These are phyloP conservation scores for Xerocomellus amylosporus DNA, from an alignment of 768 basidiomycete genomes.

Conservation along the genomic window DNA sequence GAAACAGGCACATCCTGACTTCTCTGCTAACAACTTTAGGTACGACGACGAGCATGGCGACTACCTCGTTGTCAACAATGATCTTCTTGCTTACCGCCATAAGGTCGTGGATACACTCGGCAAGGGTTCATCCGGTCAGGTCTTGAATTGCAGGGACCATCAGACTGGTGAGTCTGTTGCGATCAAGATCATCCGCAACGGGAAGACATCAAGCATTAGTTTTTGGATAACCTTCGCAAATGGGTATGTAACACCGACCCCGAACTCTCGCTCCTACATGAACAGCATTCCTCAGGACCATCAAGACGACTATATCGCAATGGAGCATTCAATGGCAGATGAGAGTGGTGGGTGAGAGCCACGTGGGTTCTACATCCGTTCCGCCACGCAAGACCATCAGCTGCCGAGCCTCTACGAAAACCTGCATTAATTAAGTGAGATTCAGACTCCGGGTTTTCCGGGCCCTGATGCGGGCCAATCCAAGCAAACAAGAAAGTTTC, in stretches of 20 bases:
- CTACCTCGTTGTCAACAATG: slow-evolving; percentile 84
- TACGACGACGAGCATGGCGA: slow-evolving; percentile 99
- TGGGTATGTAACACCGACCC: slow-evolving; percentile 64
- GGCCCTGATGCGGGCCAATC: too few relatives aligned
- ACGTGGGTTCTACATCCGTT: too few relatives aligned
- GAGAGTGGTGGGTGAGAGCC: too few relatives aligned
- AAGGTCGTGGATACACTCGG: slow-evolving; percentile 90
- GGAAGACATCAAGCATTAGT: slow-evolving; percentile 97
- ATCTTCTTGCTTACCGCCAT: slow-evolving; percentile 97
- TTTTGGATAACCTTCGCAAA: slow-evolving; percentile 90
- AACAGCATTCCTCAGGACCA: slow-evolving; percentile 63
- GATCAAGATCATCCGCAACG: slow-evolving; percentile 99
- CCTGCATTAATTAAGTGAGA: too few relatives aligned
- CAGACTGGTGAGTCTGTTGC: slow-evolving; percentile 93
- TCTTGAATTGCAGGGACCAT: slow-evolving; percentile 92
- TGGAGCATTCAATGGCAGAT: too few relatives aligned
- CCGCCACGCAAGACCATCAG: too few relatives aligned
- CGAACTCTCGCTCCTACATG: neutral
- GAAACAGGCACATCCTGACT: slow-evolving; percentile 72
- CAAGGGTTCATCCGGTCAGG: slow-evolving; percentile 98
- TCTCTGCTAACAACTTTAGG: slow-evolving; percentile 84
- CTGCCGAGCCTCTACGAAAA: too few relatives aligned
- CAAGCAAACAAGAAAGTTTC: too few relatives aligned
- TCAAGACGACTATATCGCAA: slow-evolving; percentile 98
- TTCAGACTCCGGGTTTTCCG: too few relatives aligned